A percentile compares a stretch with the other conserved stretches of the same genome.
phyloP scores from a whole-genome alignment of 202 grass and related monocot species.

The Alloteropsis angusta region DNA sequence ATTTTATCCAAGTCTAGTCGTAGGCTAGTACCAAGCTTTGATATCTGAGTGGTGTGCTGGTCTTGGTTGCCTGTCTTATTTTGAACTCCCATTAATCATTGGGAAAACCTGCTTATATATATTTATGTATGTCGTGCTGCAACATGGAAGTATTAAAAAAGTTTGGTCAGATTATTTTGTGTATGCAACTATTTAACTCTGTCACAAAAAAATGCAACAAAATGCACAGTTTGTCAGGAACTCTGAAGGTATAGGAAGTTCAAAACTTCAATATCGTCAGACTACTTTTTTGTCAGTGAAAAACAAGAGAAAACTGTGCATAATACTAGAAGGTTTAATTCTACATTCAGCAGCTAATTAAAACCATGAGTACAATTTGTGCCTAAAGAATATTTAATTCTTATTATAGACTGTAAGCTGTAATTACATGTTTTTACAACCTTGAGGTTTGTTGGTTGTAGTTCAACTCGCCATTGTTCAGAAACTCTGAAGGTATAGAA shows the following conservation, averaged over 20 bases:
- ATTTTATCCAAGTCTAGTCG: slow-evolving; percentile 9
- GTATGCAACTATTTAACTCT: too few relatives aligned
- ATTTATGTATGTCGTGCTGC: background rate
- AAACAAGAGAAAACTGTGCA: too few relatives aligned
- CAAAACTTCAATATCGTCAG: too few relatives aligned
- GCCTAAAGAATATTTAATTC: background rate
- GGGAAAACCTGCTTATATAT: background rate
- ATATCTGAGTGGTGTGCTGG: background rate
- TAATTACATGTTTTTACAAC: background rate
- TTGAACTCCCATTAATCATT: background rate
- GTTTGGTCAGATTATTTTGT: background rate
- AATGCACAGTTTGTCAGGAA: too few relatives aligned
- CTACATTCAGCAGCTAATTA: too few relatives aligned
- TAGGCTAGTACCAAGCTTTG: background rate
- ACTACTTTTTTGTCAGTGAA: too few relatives aligned
- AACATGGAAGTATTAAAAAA: too few relatives aligned
- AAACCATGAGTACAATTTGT: too few relatives aligned
- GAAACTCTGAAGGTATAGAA: background rate
- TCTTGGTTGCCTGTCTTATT: background rate
- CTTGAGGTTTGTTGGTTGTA: background rate
- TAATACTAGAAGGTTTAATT: too few relatives aligned
- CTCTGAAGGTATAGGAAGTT: too few relatives aligned
- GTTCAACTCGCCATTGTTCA: background rate
- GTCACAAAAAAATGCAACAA: too few relatives aligned
- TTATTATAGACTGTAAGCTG: background rate